Percentiles rank a stretch among this genome's conserved stretches.
phyloP scores from a whole-genome alignment of 192 early-diverging fungal genomes.

The Spinellus fusiger region DNA sequence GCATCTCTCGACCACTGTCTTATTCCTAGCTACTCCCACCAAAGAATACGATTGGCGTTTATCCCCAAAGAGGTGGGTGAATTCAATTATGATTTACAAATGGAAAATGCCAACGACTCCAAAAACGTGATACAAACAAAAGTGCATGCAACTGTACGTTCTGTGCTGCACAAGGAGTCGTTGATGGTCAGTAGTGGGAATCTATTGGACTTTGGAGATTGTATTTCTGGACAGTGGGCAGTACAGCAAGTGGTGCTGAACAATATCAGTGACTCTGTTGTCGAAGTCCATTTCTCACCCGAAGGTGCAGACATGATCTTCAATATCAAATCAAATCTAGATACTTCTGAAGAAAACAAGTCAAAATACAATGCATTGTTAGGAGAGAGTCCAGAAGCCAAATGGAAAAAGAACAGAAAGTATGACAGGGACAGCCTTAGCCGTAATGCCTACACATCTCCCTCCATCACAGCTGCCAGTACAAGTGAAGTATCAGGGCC shows the following conservation, averaged over 20 bases:
- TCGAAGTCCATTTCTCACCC: conserved; percentile 70
- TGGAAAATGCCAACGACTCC: conserved; percentile 89
- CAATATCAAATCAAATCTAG: conserved; percentile 35
- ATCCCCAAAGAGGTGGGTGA: conserved; percentile 85
- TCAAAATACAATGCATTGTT: background rate
- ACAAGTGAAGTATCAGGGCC: conserved; percentile 46
- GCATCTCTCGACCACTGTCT: conserved; percentile 41
- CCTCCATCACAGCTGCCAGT: conserved; percentile 28
- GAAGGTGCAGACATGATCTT: conserved; percentile 55
- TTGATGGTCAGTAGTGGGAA: conserved; percentile 64
- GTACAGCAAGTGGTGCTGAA: conserved; percentile 72
- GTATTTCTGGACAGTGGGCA: conserved; percentile 84
- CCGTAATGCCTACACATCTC: conserved; percentile 12
- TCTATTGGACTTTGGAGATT: conserved; percentile 90
- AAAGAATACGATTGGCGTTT: conserved; percentile 77
- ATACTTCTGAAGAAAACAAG: background rate
- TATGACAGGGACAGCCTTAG: background rate
- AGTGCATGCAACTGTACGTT: conserved; percentile 77
- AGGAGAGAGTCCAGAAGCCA: background rate
- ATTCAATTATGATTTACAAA: conserved; percentile 80
- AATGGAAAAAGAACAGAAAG: background rate
- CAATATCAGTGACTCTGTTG: conserved; percentile 68
- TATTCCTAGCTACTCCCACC: conserved; percentile 63
- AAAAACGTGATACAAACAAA: conserved; percentile 72
- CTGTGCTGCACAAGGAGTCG: conserved; percentile 67